Conservation (phyloP, 306 rosid species). For the Cucumis hystrix region DNA sequence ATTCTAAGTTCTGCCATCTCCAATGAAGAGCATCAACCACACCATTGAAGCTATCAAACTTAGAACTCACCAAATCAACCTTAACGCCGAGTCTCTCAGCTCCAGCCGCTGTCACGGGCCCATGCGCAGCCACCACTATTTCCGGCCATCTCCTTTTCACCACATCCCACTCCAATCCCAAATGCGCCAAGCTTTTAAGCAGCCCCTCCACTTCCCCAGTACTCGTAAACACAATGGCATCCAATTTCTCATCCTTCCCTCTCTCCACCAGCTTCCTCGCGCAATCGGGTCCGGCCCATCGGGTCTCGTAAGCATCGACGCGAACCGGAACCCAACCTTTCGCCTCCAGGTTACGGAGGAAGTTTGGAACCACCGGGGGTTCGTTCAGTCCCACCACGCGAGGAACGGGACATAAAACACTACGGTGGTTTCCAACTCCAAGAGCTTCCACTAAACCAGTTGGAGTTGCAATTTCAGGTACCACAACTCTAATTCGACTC, state of each 20-base stretch:
- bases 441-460: constrained; percentile 26
- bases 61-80: constrained; percentile 58
- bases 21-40: constrained; percentile 40
- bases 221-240: constrained; percentile 61
- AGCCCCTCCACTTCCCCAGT: constrained; percentile 79
- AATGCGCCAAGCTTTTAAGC: constrained; percentile 41
- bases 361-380: constrained; percentile 61
- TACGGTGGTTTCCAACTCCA: constrained; percentile 28
- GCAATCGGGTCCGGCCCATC: constrained; percentile 50
- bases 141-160: constrained; percentile 32
- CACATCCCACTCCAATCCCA: constrained; percentile 35
- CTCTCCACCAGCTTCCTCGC: constrained; percentile 37
- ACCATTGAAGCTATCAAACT: constrained; percentile 58
- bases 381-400: constrained; percentile 37
- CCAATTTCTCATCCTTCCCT: constrained; percentile 26
- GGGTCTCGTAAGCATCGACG: constrained; percentile 60
- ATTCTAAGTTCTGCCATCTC: constrained; percentile 14
- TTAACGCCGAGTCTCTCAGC: constrained; percentile 47
- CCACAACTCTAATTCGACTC: constrained; percentile 24
- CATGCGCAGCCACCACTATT: constrained; percentile 55
- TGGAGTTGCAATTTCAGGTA: constrained; percentile 49
- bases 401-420: constrained; percentile 51
- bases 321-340: constrained; percentile 37
- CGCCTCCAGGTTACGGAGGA: constrained; percentile 29
- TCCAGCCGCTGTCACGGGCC: constrained; percentile 58